Evolutionary conservation across 306 rosid genomes (phyloP), one percentile per base, ranked within the genome.

Genomic region (Cucurbita moschata): DNA sequence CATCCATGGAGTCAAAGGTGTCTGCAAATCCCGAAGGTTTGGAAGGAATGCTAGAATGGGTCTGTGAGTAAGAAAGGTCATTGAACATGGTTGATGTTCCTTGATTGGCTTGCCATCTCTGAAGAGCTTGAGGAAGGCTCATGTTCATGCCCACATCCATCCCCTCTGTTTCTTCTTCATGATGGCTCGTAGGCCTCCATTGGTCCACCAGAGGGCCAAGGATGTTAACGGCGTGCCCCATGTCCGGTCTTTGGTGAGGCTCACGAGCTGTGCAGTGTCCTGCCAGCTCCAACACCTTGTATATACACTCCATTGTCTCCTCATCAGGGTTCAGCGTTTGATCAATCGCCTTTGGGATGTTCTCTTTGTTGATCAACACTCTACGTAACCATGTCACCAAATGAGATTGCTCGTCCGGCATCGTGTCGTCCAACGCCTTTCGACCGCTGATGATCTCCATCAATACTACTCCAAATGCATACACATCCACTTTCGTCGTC

Each of bases 81-180:
- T 83, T 83, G 50, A 90, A 88, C 81, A 80, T 73, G 30, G 92
- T 76, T 30, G 97, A 88, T 76, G 97, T 85, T 76, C 97, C 97
- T 85, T 94, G 97, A 83, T 83, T 81, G 77, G 92, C 97, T 83
- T 88, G 97, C 97, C 98, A 90, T 84, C 91, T 88, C 78, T 83
- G 88, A 26, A 93, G 80, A 40, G 89, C 92, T 78, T 86, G 96
- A 73, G 93, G 91, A 76, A 91, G 89, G 86, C 90, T 85, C 97
- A 88, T 84, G 76, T 91, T 85, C 97, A 88, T 84, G 76, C 88
- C 80, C 44, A 87, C 71, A 76, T 91, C 87, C 55, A 88, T 91
- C 73, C 97, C 97, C 53, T 63, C 72, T 64, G 73, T 75, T n/a
- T 91, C 92, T 68, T 87, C 93, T 42, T 87, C 96, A 66, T 88